Conservation (phyloP, 805 yeast species). For the Candida ortonii region DNA sequence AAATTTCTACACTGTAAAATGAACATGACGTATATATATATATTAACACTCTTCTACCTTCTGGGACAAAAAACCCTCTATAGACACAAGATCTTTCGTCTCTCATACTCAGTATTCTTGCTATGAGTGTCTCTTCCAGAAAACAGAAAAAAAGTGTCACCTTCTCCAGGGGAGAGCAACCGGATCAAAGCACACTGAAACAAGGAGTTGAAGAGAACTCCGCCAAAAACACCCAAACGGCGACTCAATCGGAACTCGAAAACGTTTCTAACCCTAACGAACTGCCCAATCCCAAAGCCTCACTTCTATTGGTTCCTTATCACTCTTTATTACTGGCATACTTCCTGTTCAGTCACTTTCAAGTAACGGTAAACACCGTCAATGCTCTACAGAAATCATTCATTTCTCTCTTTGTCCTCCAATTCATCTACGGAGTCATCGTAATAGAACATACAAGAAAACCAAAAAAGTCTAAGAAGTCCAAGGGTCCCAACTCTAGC, state of each 20-base stretch:
- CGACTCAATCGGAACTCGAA: neutral
- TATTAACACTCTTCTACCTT: too few species aligned
- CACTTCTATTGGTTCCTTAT: conserved; percentile 29
- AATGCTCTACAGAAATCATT: conserved; percentile 28
- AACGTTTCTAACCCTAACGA: conserved; percentile 2
- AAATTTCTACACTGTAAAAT: too few species aligned
- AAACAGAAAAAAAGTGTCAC: conserved; percentile 32
- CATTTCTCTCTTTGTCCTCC: conserved; percentile 33
- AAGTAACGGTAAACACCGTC: conserved; percentile 29
- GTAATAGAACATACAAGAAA: conserved; percentile 34
- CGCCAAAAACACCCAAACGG: too few species aligned
- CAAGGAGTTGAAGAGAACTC: too few species aligned
- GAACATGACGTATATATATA: too few species aligned
- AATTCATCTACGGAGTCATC: conserved; percentile 34
- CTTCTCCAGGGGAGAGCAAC: conserved; percentile 16
- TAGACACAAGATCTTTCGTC: neutral
- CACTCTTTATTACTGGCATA: conserved; percentile 28
- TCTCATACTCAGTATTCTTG: conserved; percentile 1
- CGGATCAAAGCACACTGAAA: too few species aligned
- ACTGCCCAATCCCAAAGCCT: conserved; percentile 16
- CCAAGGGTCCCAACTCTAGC: conserved; percentile 14
- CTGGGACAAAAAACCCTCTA: conserved; percentile 1
- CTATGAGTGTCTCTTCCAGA: conserved; percentile 10
- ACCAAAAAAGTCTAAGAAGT: conserved; percentile 16
- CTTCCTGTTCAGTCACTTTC: conserved; percentile 32